Evolutionary conservation across 2,329 filamentous ascomycete genomes (phyloP).

Genomic region (Aspergillus bombycis): DNA sequence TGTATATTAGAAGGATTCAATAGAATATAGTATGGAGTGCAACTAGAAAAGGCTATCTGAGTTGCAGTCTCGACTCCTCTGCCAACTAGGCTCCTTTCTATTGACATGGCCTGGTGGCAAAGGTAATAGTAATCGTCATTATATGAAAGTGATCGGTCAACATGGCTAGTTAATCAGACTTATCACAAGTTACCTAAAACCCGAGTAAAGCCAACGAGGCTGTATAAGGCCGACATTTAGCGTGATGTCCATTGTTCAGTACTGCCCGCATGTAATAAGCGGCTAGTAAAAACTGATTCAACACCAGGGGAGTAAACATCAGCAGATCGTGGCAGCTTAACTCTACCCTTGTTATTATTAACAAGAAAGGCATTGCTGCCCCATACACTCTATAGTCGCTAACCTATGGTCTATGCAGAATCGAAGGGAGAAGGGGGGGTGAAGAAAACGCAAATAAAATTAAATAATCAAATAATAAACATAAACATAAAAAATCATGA

Average conservation of each 20-base stretch:
- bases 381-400: not conserved
- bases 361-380: not conserved
- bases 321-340: not conserved
- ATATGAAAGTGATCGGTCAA: conserved; percentile 10
- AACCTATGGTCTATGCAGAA: not conserved
- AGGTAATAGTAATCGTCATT: not conserved
- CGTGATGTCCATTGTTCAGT: not conserved
- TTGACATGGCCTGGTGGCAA: not conserved
- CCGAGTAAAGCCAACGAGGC: not conserved
- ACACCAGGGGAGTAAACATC: not conserved
- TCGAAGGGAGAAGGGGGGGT: not conserved
- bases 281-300: not conserved
- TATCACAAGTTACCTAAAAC: not conserved
- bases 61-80: not conserved
- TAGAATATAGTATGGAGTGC: not conserved
- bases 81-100: not conserved
- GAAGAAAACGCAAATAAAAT: no score
- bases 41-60: not conserved
- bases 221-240: not conserved
- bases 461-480: no score
- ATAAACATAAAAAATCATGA: no score
- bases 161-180: not conserved
- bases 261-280: not conserved
- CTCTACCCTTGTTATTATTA: not conserved
- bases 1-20: conserved; percentile 4